A percentile compares a stretch with the other conserved stretches of the same genome.
phyloP scores from a whole-genome alignment of 1,284 basidiomycete genomes.

The Blastosporella zonata region DNA sequence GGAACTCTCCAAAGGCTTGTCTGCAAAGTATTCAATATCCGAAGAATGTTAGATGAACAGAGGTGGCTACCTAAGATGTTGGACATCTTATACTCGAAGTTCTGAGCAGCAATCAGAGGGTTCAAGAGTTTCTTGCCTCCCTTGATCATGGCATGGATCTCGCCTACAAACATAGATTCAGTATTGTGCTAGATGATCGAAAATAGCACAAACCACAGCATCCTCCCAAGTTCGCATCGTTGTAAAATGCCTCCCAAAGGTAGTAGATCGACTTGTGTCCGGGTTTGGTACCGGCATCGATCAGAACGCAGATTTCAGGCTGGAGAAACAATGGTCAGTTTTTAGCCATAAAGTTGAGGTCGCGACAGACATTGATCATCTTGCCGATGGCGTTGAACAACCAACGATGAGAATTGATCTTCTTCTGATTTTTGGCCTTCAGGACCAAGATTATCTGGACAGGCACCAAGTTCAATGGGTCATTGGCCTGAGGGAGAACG shows the following conservation, averaged over 20 bases:
- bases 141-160: constrained; percentile 94
- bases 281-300: constrained; percentile 95
- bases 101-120: constrained; percentile 92
- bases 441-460: constrained; percentile 95
- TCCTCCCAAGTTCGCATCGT: constrained; percentile 53
- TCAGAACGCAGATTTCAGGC: constrained; percentile 88
- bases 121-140: constrained; percentile 91
- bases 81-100: constrained; percentile 99
- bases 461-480: constrained; percentile 89
- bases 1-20: constrained; percentile 91
- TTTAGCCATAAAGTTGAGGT: not conserved
- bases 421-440: constrained; percentile 97
- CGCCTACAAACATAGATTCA: constrained; percentile 46
- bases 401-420: constrained; percentile 97
- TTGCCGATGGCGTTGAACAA: constrained; percentile 94
- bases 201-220: constrained; percentile 39
- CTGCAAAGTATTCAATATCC: constrained; percentile 33
- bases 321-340: constrained; percentile 28
- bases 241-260: constrained; percentile 92
- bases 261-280: constrained; percentile 97
- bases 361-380: constrained; percentile 61
- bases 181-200: not conserved
- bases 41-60: not conserved
- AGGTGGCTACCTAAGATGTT: constrained; percentile 75
- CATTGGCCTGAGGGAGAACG: constrained; percentile 85